Evolutionary conservation across 345 rosid genomes (phyloP).

Genomic region (Pistacia integerrima): DNA sequence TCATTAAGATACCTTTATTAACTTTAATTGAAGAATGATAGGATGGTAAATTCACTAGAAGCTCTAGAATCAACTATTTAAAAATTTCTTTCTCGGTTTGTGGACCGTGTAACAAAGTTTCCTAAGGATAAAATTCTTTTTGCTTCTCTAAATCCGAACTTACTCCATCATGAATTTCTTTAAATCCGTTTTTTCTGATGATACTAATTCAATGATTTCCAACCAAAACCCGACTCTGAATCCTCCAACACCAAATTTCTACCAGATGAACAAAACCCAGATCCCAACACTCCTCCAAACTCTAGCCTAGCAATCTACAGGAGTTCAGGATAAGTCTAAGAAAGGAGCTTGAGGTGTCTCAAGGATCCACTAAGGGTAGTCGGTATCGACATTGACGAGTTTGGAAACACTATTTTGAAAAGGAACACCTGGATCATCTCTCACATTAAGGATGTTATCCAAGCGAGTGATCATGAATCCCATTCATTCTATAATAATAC

Average conservation of each 20-base stretch:
- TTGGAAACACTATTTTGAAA: slow-evolving; percentile 67
- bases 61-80: too few relatives aligned
- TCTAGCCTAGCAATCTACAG: slow-evolving; percentile 39
- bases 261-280: slow-evolving; percentile 1
- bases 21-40: too few relatives aligned
- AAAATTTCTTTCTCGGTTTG: too few relatives aligned
- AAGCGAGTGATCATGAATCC: slow-evolving; percentile 56
- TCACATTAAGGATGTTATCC: slow-evolving; percentile 76
- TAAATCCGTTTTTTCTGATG: slow-evolving; percentile 74
- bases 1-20: too few relatives aligned
- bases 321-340: slow-evolving; percentile 79
- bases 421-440: slow-evolving; percentile 82
- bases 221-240: slow-evolving; percentile 39
- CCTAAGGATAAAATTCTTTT: too few relatives aligned
- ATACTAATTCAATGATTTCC: slow-evolving; percentile 35
- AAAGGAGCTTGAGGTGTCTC: slow-evolving; percentile 90
- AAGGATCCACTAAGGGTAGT: slow-evolving; percentile 76
- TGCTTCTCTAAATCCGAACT: too few relatives aligned
- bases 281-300: slow-evolving; percentile 22
- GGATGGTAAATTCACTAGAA: too few relatives aligned
- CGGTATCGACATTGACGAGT: slow-evolving; percentile 63
- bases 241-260: slow-evolving; percentile 25
- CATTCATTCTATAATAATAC: slow-evolving; percentile 53
- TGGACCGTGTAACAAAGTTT: too few relatives aligned
- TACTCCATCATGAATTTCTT: slow-evolving; percentile 66